These are phyloP conservation scores for Hawksworthiomyces lignivorus DNA, from an alignment of 2,329 filamentous ascomycete species.

Conservation along the genomic window DNA sequence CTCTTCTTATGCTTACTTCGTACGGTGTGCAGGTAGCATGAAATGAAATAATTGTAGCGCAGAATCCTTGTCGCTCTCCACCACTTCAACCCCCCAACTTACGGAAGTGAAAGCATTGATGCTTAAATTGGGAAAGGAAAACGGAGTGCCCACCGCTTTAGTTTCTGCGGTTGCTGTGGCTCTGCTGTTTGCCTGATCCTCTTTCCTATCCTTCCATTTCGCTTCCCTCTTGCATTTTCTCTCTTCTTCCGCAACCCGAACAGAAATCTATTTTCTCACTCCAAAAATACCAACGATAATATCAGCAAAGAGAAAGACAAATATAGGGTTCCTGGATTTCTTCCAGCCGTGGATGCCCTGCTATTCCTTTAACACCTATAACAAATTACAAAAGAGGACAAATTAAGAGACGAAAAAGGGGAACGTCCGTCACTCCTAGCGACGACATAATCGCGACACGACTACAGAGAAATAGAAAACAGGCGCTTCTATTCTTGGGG, in stretches of 20 bases:
- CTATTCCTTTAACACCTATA: constrained; percentile 7
- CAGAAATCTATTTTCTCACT: not conserved
- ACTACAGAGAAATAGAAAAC: not conserved
- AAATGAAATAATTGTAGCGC: no score
- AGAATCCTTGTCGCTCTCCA: no score
- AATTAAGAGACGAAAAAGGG: not conserved
- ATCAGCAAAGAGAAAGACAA: no score
- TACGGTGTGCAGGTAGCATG: no score
- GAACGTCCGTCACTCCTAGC: constrained; percentile 7
- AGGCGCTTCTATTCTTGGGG: no score
- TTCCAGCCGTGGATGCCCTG: not conserved
- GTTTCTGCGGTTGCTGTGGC: constrained; percentile 9
- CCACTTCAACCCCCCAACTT: no score
- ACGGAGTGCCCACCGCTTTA: constrained; percentile 2
- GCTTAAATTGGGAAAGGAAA: constrained; percentile 7
- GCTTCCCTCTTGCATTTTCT: constrained; percentile 1
- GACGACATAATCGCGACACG: not conserved
- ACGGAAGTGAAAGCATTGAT: constrained; percentile 2
- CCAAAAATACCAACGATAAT: no score
- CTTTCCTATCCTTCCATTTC: not conserved
- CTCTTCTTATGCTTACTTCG: no score
- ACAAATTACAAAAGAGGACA: constrained; percentile 3
- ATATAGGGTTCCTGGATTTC: not conserved
- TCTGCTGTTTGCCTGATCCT: not conserved
- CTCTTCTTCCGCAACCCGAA: not conserved